A percentile compares a stretch with the other conserved stretches of the same genome.
These are phyloP conservation scores for Kewa caespitosa DNA, from an alignment of 179 eudicot genomes.

Conservation along the genomic window DNA sequence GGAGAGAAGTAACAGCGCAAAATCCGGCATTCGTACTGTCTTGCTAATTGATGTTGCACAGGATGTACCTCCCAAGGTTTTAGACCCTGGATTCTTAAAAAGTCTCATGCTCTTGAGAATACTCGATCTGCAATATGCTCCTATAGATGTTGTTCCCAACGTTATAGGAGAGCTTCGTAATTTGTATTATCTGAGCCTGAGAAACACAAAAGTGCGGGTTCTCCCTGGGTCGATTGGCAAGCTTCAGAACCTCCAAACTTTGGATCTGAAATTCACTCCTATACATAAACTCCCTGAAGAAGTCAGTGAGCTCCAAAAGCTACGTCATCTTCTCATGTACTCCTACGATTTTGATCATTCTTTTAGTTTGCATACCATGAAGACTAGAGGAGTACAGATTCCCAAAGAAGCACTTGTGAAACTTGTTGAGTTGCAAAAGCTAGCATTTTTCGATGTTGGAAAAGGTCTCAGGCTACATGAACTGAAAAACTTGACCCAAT, in stretches of 20 bases:
- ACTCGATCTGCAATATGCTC: conserved; percentile 28
- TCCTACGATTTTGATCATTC: neutral
- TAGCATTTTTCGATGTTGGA: conserved; percentile 21
- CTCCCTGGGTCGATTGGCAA: conserved; percentile 33
- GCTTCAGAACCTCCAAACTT: conserved; percentile 28
- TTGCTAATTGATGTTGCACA: neutral
- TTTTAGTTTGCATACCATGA: neutral
- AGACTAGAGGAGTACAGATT: conserved; percentile 17
- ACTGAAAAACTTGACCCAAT: conserved; percentile 11
- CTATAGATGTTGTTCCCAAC: conserved; percentile 15
- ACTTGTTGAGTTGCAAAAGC: conserved; percentile 18
- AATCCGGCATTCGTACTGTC: conserved; percentile 22
- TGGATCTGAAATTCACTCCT: conserved; percentile 27
- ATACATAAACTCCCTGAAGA: conserved; percentile 25
- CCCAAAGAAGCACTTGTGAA: conserved; percentile 5
- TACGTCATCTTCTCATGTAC: conserved; percentile 26
- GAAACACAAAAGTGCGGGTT: conserved; percentile 19
- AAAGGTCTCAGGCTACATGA: conserved; percentile 2
- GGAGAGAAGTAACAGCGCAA: no score
- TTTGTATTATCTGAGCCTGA: conserved; percentile 30
- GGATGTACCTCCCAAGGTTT: neutral
- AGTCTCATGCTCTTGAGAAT: conserved; percentile 22
- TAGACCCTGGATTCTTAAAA: neutral
- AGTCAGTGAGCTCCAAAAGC: conserved; percentile 13
- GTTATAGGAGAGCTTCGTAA: conserved; percentile 26